Conservation (phyloP, 2,329 filamentous ascomycete genomes). For the Diaporthe batatas region DNA sequence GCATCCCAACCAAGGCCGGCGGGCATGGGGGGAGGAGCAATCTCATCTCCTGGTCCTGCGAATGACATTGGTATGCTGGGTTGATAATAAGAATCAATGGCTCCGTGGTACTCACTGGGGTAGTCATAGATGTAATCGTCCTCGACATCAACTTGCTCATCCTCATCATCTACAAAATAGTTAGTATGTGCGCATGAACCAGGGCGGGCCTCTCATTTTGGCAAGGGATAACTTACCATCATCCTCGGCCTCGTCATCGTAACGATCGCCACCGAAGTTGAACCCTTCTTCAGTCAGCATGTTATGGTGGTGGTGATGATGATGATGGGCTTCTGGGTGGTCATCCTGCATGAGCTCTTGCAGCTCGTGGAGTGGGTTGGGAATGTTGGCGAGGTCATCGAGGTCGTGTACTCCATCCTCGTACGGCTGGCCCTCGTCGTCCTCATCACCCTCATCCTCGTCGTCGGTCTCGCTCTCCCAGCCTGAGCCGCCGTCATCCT, state of each 20-base stretch:
- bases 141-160: conserved; percentile 76
- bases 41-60: conserved; percentile 55
- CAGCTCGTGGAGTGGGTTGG: conserved; percentile 53
- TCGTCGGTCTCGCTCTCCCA: conserved; percentile 73
- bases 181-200: conserved; percentile 45
- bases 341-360: conserved; percentile 68
- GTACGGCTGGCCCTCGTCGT: conserved; percentile 60
- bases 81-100: conserved; percentile 20
- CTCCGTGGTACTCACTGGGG: conserved; percentile 60
- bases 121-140: conserved; percentile 76
- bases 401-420: conserved; percentile 69
- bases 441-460: conserved; percentile 64
- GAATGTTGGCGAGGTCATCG: conserved; percentile 59
- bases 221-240: conserved; percentile 62
- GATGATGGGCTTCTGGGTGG: conserved; percentile 64
- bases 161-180: conserved; percentile 72
- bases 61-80: conserved; percentile 18
- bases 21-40: conserved; percentile 58
- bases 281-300: conserved; percentile 48
- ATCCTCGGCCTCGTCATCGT: conserved; percentile 70
- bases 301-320: conserved; percentile 56
- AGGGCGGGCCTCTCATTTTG: not conserved
- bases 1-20: conserved; percentile 70
- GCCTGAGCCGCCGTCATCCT: conserved; percentile 70
- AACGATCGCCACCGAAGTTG: conserved; percentile 39